A percentile compares a stretch with the other conserved stretches of the same genome.
Evolutionary conservation across 176 grass and related monocot genomes (phyloP).

Genomic region (Oryza glaberrima): DNA sequence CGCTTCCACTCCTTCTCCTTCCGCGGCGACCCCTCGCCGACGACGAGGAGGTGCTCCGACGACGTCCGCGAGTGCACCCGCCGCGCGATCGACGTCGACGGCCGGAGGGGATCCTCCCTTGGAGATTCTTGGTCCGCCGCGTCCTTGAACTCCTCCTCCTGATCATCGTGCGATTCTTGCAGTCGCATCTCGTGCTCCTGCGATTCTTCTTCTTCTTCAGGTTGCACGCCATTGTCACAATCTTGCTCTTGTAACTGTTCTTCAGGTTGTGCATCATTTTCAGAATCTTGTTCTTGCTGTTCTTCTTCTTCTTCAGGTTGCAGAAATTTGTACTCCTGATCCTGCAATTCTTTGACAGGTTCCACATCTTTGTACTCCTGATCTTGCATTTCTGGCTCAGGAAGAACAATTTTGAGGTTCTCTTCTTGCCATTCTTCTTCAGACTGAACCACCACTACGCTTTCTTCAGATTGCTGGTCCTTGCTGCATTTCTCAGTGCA

Average conservation of each 20-base stretch:
- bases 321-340: background rate
- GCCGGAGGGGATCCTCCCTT: slow-evolving; percentile 41
- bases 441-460: background rate
- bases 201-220: background rate
- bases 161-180: background rate
- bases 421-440: background rate
- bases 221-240: background rate
- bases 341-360: background rate
- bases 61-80: slow-evolving; percentile 44
- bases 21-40: slow-evolving; percentile 53
- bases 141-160: background rate
- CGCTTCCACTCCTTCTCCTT: slow-evolving; percentile 90
- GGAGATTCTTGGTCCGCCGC: slow-evolving; percentile 12
- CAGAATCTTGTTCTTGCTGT: background rate
- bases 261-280: background rate
- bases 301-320: background rate
- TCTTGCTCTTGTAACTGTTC: slow-evolving; percentile 2
- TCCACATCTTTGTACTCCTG: background rate
- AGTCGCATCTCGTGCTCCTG: background rate
- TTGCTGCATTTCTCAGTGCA: background rate
- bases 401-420: background rate
- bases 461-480: background rate
- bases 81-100: slow-evolving; percentile 50
- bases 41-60: slow-evolving; percentile 54
- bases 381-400: slow-evolving; percentile 9